These are phyloP conservation scores for Ascobolus immersus DNA, from an alignment of 495 filamentous ascomycete genomes.

Conservation along the genomic window DNA sequence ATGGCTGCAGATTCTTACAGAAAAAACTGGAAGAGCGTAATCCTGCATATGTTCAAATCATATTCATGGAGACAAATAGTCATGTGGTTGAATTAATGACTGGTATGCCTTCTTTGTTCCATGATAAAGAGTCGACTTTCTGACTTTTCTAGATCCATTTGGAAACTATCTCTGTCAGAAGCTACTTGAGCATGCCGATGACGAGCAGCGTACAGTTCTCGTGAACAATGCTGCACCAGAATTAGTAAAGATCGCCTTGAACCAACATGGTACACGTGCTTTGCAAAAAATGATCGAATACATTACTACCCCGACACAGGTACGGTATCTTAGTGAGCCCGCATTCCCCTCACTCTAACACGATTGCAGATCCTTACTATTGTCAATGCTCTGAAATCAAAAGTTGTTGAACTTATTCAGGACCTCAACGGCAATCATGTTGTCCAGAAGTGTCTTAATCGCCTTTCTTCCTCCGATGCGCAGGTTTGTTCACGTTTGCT, in stretches of 20 bases:
- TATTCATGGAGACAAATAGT: conserved; percentile 72
- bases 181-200: conserved; percentile 70
- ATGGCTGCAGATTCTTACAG: conserved; percentile 85
- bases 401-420: conserved; percentile 81
- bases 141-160: conserved; percentile 45
- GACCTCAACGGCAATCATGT: conserved; percentile 97
- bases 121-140: conserved; percentile 3
- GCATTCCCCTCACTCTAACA: conserved; percentile 6
- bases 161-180: conserved; percentile 98
- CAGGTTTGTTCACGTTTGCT: conserved; percentile 19
- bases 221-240: conserved; percentile 67
- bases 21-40: conserved; percentile 85
- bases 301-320: conserved; percentile 49
- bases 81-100: conserved; percentile 95
- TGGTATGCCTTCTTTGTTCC: conserved; percentile 20
- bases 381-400: conserved; percentile 45
- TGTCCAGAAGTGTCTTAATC: conserved; percentile 96
- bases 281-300: conserved; percentile 99
- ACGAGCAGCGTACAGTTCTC: conserved; percentile 78
- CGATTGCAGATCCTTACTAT: conserved; percentile 42
- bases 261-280: conserved; percentile 87
- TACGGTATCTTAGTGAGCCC: conserved; percentile 1
- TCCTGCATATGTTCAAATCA: conserved; percentile 61
- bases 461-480: conserved; percentile 51
- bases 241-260: conserved; percentile 75